phyloP scores from a whole-genome alignment of 257 asterid genomes.

The Pogostemon cablin region DNA sequence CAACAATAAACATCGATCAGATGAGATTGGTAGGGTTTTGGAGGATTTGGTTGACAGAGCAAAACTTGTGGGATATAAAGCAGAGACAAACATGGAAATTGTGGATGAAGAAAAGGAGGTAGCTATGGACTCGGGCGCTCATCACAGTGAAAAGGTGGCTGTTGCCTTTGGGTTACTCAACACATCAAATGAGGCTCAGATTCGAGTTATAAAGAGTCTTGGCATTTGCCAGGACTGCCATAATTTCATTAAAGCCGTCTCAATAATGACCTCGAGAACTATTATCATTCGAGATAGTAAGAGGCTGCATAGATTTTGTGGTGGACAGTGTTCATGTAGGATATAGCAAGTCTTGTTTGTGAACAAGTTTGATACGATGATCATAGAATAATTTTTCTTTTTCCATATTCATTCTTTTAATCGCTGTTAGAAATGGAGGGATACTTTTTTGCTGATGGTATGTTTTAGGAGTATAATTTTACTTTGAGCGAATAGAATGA shows the following conservation, averaged over 20 bases:
- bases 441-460: neutral
- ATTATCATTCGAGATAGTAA: conserved; percentile 76
- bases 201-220: conserved; percentile 70
- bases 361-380: neutral
- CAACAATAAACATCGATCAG: conserved; percentile 35
- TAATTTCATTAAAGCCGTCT: conserved; percentile 62
- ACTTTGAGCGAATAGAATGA: too few relatives aligned
- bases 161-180: conserved; percentile 75
- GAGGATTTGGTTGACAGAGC: conserved; percentile 54
- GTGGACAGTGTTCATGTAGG: conserved; percentile 84
- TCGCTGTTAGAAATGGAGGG: neutral
- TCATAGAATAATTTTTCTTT: neutral
- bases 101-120: conserved; percentile 41
- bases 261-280: conserved; percentile 57
- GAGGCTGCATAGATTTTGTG: conserved; percentile 70
- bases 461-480: too few relatives aligned
- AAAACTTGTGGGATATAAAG: conserved; percentile 49
- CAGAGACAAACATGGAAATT: conserved; percentile 39
- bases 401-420: neutral
- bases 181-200: conserved; percentile 44
- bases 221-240: conserved; percentile 91
- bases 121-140: conserved; percentile 33
- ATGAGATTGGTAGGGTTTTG: conserved; percentile 44
- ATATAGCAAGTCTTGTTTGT: conserved; percentile 64
- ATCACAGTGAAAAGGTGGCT: conserved; percentile 87